Base-by-base conservation (phyloP, 305 asterid genomes). In the Nicotiana rustica region DNA sequence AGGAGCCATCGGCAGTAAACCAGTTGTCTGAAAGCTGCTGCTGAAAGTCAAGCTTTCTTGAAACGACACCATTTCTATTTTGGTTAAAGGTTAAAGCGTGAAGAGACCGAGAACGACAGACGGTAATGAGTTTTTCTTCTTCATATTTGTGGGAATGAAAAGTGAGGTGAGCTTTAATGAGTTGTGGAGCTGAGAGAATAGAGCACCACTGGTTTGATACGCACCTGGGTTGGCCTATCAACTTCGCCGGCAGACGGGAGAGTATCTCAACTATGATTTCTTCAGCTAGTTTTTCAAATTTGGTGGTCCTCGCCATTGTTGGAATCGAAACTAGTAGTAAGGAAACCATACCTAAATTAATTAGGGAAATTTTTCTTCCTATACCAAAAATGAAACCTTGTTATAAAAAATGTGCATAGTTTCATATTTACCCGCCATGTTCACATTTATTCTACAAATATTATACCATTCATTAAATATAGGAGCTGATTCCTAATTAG, bases 191-290 rank as follows among this genome's bases (percentile, higher is more conserved):
- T 35, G 87, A 81, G 49, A 89, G 91, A 0, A 86, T 60, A 77
- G 79, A 21, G 2, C 61, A 79, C 90, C 92, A 89, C 73, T 52
- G 41, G 64, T 84, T 87, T 1, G 91, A 82, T 59, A 88, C 82
- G 66, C 90, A 86, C 76, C 92, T 87, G 81, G 62, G 89, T 71
- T 55, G 82, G 67, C 90, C 92, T 2, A 88, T 29, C 10, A 89
- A 86, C 81, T 87, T 91, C 2, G 85, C 59, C 0, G 91, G 94
- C 49, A 89, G 89, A 0, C 88, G 78, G 10, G 83, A 70, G 80
- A 87, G 88, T 38, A 90, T 85, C 1, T 91, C 85, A 33, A 77
- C 55, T 78, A 87, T 12, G 76, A 90, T 90, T 36, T 91, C 90
- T 84, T 83, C 61, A 21, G 88, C 91, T 75, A 86, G 33, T 13